Percentiles rank a stretch among this genome's conserved stretches.
Evolutionary conservation across 2,329 filamentous ascomycete species (phyloP).

Genomic region (Cercospora zeae-maydis): DNA sequence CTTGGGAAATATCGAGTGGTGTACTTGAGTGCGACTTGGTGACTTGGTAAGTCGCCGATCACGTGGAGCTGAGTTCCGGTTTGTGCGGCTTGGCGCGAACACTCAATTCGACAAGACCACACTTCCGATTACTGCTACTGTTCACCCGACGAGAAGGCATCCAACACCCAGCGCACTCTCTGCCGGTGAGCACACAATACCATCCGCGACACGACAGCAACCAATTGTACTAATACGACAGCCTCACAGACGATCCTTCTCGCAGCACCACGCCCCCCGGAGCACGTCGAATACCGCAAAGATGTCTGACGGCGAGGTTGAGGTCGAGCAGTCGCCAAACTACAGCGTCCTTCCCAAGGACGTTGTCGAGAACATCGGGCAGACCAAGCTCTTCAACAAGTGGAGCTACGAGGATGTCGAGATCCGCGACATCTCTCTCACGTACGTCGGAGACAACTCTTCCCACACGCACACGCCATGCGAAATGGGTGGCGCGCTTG

Average conservation of each 20-base stretch:
- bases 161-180: constrained; percentile 12
- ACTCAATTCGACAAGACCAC: constrained; percentile 1
- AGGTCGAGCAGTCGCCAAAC: constrained; percentile 81
- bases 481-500: neutral
- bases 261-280: constrained; percentile 6
- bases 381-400: constrained; percentile 97
- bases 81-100: constrained; percentile 2
- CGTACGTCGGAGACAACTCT: constrained; percentile 60
- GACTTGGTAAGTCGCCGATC: neutral
- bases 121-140: constrained; percentile 9
- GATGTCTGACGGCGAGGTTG: constrained; percentile 97
- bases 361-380: constrained; percentile 81
- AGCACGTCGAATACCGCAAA: constrained; percentile 38
- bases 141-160: constrained; percentile 11
- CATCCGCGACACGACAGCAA: neutral
- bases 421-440: constrained; percentile 99
- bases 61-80: neutral
- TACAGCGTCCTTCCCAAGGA: constrained; percentile 89
- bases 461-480: constrained; percentile 2
- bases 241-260: constrained; percentile 10
- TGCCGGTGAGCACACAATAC: constrained; percentile 7
- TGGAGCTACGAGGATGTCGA: constrained; percentile 99
- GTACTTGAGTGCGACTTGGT: neutral
- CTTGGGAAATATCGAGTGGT: neutral
- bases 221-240: constrained; percentile 4